These are phyloP conservation scores for Gyrodon lividus DNA, from an alignment of 768 basidiomycete species.

Conservation along the genomic window DNA sequence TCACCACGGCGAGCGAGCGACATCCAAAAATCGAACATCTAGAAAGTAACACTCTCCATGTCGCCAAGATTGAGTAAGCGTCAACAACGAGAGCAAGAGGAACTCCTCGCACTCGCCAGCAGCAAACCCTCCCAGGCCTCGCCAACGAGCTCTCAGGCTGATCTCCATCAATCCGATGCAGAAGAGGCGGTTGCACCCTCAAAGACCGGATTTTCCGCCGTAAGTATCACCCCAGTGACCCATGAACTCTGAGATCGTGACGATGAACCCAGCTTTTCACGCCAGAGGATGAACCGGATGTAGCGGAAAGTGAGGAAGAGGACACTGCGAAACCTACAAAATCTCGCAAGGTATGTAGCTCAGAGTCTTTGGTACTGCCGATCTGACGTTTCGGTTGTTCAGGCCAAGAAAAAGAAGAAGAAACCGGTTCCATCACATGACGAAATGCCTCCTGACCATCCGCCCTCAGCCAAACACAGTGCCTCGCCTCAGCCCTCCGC, in stretches of 20 bases:
- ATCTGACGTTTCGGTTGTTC: slow-evolving; percentile 5
- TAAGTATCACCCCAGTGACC: slow-evolving; percentile 25
- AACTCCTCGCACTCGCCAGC: slow-evolving; percentile 57
- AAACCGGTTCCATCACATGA: slow-evolving; percentile 12
- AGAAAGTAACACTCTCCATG: slow-evolving; percentile 38
- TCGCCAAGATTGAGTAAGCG: slow-evolving; percentile 77
- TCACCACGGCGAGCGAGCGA: too few relatives aligned
- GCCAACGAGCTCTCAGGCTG: neutral
- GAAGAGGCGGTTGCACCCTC: slow-evolving; percentile 31
- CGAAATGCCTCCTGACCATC: slow-evolving; percentile 4
- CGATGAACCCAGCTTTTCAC: slow-evolving; percentile 41
- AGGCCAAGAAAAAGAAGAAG: slow-evolving; percentile 45
- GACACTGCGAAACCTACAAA: slow-evolving; percentile 16
- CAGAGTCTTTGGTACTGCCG: neutral
- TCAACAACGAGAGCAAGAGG: slow-evolving; percentile 83
- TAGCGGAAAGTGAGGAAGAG: slow-evolving; percentile 23
- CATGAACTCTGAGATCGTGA: slow-evolving; percentile 17
- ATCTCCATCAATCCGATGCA: slow-evolving; percentile 34
- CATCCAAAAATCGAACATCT: too few relatives aligned
- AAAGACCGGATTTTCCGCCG: slow-evolving; percentile 44
- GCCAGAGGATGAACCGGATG: slow-evolving; percentile 27
- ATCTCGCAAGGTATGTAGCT: slow-evolving; percentile 23
- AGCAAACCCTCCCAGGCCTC: slow-evolving; percentile 18
- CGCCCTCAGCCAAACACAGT: slow-evolving; percentile 7
- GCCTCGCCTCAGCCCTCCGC: slow-evolving; percentile 6